Base-by-base conservation (phyloP, 768 basidiomycete species). In the Pleurotus tuoliensis region DNA sequence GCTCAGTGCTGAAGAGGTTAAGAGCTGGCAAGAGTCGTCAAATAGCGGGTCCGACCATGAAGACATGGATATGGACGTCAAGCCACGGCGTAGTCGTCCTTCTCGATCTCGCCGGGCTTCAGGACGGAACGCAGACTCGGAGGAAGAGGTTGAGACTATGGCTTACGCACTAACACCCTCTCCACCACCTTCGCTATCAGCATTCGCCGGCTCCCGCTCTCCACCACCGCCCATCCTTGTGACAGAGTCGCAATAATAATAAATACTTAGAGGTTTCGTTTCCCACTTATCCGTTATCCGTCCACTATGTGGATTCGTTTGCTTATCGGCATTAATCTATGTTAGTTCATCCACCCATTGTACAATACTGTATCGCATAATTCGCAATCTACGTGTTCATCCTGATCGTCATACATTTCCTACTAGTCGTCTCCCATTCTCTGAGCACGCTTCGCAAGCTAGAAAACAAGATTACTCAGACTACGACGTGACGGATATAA, bases 401-500 rank as follows among this genome's bases (percentile, higher is more conserved):
- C 52, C 56, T 51, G 46, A 56, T 50, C 61, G 60, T 63, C 59
- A 58, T 18, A 52, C 20, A 57, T 13, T 15, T 6, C 34, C 49
- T 54, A 71, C 62, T 75, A 75, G 52, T 78, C 76, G 41, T 82
- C 81, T 16, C 74, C 73, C 61, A 82, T 77, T 64, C 73, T 78
- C 67, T 92, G 90, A 1, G 90, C 90, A 22, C 91, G 85, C 68
- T 77, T 90, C 18, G 90, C 90, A 55, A 92, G 70, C 90, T 92
- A 45, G n/a, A 56, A 43, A 53, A 20, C 22, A 56, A 54, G 13
- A 44, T 47, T 50, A 61, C 27, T n/a, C 40, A 37, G 9, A 59
- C 22, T 13, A 18, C 52, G 38, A 24, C 52, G 15, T 25, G 13
- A 8, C 49, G 7, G 52, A 40, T 43, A 52, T 5, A 55, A 30